phyloP scores from a whole-genome alignment of 192 early-diverging fungal species.

The Podila verticillata region DNA sequence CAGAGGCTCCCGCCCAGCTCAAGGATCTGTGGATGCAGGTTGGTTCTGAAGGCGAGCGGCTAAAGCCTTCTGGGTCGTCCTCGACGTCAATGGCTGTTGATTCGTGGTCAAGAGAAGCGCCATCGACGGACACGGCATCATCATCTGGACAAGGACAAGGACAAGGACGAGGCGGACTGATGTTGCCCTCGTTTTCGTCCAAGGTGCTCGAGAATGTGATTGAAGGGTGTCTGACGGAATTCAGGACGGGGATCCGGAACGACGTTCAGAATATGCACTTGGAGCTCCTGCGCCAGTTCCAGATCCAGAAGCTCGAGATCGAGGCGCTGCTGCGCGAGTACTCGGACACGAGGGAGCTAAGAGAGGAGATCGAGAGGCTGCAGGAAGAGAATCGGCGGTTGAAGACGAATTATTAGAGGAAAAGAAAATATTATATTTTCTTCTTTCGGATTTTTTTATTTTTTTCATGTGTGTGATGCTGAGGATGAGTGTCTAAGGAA shows the following conservation, averaged over 20 bases:
- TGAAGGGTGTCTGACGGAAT: slow-evolving; percentile 69
- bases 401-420: slow-evolving; percentile 39
- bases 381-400: slow-evolving; percentile 68
- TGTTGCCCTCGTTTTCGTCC: slow-evolving; percentile 16
- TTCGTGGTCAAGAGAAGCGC: background rate
- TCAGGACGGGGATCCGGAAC: slow-evolving; percentile 59
- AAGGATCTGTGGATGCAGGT: slow-evolving; percentile 34
- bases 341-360: slow-evolving; percentile 57
- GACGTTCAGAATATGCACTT: slow-evolving; percentile 80
- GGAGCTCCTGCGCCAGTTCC: slow-evolving; percentile 74
- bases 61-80: background rate
- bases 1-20: background rate
- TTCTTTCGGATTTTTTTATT: background rate
- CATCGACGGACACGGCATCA: background rate
- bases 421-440: background rate
- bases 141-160: background rate
- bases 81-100: background rate
- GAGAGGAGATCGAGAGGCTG: slow-evolving; percentile 62
- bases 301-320: slow-evolving; percentile 74
- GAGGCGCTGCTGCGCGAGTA: slow-evolving; percentile 62
- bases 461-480: background rate
- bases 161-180: background rate
- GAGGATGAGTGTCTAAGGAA: background rate
- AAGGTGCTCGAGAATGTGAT: slow-evolving; percentile 66
- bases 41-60: background rate